phyloP scores from a whole-genome alignment of 2,329 filamentous ascomycete species.

The Chaetomium strumarium region DNA sequence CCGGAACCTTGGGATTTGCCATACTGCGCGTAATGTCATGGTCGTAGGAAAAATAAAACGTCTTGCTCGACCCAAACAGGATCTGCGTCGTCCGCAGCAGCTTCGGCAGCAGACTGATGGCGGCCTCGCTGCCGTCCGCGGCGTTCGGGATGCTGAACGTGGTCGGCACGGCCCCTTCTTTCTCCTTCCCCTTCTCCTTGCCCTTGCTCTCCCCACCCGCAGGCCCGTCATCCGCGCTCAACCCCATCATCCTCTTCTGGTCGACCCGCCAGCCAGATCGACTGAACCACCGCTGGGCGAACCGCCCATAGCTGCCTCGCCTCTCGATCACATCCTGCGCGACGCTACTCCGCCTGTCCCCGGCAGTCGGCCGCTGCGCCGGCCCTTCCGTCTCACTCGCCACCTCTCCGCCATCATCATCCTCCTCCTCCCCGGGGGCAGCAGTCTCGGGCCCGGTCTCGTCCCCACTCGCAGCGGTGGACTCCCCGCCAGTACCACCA shows the following conservation, averaged over 20 bases:
- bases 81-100: constrained; percentile 77
- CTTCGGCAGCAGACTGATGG: constrained; percentile 66
- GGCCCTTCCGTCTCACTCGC: constrained; percentile 6
- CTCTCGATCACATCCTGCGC: constrained; percentile 83
- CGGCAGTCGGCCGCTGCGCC: background rate
- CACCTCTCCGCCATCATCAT: constrained; percentile 5
- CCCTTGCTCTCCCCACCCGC: constrained; percentile 9
- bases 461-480: constrained; percentile 5
- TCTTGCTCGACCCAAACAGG: constrained; percentile 72
- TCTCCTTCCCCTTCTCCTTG: constrained; percentile 25
- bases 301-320: constrained; percentile 79
- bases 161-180: constrained; percentile 6
- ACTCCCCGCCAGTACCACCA: constrained; percentile 24
- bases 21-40: constrained; percentile 76
- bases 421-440: background rate
- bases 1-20: constrained; percentile 34
- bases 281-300: constrained; percentile 89
- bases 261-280: constrained; percentile 73
- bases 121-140: constrained; percentile 32
- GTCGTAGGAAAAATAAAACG: constrained; percentile 95
- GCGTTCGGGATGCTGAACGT: constrained; percentile 19
- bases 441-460: background rate
- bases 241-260: constrained; percentile 61
- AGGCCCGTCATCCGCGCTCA: constrained; percentile 43
- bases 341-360: constrained; percentile 52